Percentiles rank a stretch among this genome's conserved stretches.
phyloP scores from a whole-genome alignment of 2,329 filamentous ascomycete species.

The Beauveria sp. region DNA sequence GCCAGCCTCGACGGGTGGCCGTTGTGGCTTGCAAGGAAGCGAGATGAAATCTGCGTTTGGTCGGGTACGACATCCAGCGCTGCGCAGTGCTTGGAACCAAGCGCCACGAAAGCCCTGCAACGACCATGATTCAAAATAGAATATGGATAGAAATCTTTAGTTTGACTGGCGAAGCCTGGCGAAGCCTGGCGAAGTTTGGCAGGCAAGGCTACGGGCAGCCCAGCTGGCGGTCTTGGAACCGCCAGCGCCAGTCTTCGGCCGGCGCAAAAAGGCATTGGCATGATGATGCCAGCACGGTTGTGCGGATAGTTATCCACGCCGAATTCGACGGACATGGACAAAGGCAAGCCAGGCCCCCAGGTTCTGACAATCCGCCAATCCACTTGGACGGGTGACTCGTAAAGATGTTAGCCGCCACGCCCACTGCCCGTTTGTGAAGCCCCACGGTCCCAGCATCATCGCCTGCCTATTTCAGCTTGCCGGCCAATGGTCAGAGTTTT shows the following conservation, averaged over 20 bases:
- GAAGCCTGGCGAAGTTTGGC: no score
- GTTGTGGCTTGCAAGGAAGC: not conserved
- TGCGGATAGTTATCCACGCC: no score
- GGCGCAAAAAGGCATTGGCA: not conserved
- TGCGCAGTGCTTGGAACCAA: not conserved
- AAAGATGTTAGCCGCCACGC: not conserved
- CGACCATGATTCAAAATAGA: no score
- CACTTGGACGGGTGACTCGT: not conserved
- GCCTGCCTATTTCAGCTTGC: conserved; percentile 6
- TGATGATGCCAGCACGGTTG: no score
- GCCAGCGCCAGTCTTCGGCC: not conserved
- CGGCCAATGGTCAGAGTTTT: not conserved
- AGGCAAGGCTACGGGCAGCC: not conserved
- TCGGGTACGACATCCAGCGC: conserved; percentile 4
- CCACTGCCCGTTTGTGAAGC: not conserved
- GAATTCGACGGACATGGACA: no score
- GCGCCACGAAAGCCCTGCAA: not conserved
- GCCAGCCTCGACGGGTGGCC: not conserved
- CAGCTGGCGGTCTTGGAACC: not conserved
- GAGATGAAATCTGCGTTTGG: conserved; percentile 1
- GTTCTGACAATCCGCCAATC: not conserved
- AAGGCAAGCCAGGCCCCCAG: not conserved
- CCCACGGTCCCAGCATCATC: not conserved
- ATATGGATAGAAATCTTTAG: no score
- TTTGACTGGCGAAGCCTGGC: no score